Conservation (phyloP, 805 yeast species). For the Suhomyces pyralidae region DNA sequence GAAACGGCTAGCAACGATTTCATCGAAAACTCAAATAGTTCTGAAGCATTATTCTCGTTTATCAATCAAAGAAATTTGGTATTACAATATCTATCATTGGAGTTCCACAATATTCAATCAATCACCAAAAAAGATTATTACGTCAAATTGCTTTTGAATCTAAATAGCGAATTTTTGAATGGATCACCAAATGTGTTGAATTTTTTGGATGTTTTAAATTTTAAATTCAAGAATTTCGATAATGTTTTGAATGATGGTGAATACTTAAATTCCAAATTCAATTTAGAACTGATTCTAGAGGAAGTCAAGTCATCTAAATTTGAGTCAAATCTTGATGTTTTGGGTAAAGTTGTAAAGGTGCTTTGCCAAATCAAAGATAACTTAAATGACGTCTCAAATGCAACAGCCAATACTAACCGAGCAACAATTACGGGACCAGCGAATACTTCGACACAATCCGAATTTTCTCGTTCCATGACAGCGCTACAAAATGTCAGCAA, state of each 20-base stretch:
- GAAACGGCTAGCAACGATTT: constrained; percentile 28
- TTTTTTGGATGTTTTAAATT: constrained; percentile 69
- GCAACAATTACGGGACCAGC: not conserved
- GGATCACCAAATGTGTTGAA: constrained; percentile 68
- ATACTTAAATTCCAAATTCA: constrained; percentile 23
- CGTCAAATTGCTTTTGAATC: constrained; percentile 49
- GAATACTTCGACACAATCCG: not conserved
- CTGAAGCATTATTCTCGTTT: constrained; percentile 59
- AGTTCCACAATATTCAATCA: constrained; percentile 61
- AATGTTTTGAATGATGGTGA: constrained; percentile 30
- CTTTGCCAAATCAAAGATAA: constrained; percentile 14
- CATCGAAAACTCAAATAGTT: constrained; percentile 29
- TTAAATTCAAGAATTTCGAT: constrained; percentile 45
- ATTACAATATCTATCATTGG: constrained; percentile 65
- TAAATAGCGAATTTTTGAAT: constrained; percentile 44
- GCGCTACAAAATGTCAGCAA: not conserved
- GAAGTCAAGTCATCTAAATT: constrained; percentile 26
- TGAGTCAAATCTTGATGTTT: constrained; percentile 18
- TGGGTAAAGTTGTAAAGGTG: constrained; percentile 20
- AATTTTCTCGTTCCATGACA: not conserved
- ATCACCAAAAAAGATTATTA: constrained; percentile 52
- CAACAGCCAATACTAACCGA: not conserved
- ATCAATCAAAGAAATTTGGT: constrained; percentile 58
- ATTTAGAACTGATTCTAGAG: constrained; percentile 34
- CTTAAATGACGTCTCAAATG: not conserved